Evolutionary conservation across 1,139 yeast genomes (phyloP).

Genomic region (Zygoascus meyerae): DNA sequence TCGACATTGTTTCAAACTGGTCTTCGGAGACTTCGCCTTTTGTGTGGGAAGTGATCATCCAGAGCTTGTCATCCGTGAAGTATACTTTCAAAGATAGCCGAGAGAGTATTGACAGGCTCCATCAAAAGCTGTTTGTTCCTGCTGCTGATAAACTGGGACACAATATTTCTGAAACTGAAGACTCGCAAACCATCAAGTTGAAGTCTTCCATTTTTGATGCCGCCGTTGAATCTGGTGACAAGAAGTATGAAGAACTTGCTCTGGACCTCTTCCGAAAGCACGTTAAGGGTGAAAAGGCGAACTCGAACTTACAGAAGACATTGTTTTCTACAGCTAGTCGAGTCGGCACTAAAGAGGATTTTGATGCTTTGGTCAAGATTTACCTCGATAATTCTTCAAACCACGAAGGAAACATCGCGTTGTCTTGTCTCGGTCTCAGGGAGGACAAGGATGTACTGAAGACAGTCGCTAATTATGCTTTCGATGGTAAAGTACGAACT

Average conservation of each 20-base stretch:
- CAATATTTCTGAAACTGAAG: constrained; percentile 55
- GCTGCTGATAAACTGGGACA: constrained; percentile 64
- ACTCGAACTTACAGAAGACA: constrained; percentile 72
- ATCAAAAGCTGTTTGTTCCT: constrained; percentile 52
- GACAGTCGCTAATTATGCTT: constrained; percentile 54
- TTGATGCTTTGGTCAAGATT: constrained; percentile 46
- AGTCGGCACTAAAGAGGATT: constrained; percentile 41
- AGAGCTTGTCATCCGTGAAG: constrained; percentile 50
- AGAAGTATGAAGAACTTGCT: constrained; percentile 38
- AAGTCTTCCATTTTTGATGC: constrained; percentile 66
- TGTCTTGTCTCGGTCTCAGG: constrained; percentile 70
- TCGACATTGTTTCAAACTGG: constrained; percentile 64
- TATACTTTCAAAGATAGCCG: constrained; percentile 68
- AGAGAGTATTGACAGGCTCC: constrained; percentile 54
- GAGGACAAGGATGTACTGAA: constrained; percentile 51
- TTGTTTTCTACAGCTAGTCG: constrained; percentile 50
- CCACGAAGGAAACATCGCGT: constrained; percentile 63
- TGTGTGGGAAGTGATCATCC: constrained; percentile 70
- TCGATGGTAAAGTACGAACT: constrained; percentile 63
- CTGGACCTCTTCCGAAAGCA: constrained; percentile 5
- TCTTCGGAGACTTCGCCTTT: constrained; percentile 41
- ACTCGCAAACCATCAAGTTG: constrained; percentile 68
- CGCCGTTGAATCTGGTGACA: constrained; percentile 66
- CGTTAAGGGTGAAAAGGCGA: constrained; percentile 43
- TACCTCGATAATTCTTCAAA: constrained; percentile 55